phyloP scores from a whole-genome alignment of 495 filamentous ascomycete species.

The Aspergillus taichungensis region DNA sequence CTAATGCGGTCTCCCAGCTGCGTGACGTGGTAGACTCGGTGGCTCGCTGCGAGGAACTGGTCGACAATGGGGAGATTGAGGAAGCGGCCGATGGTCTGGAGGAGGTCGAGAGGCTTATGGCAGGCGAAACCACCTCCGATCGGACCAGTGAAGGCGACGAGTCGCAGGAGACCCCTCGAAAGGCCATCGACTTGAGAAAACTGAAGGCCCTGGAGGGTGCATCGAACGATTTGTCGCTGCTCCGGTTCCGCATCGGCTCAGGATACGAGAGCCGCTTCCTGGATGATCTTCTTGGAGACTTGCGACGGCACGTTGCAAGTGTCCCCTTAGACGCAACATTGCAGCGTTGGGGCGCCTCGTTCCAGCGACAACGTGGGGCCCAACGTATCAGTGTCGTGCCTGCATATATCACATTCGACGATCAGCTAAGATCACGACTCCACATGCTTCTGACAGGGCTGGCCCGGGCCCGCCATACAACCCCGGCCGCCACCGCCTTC shows the following conservation, averaged over 20 bases:
- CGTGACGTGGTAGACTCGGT: slow-evolving; percentile 68
- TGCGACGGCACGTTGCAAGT: slow-evolving; percentile 71
- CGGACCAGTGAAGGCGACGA: slow-evolving; percentile 16
- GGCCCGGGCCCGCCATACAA: slow-evolving; percentile 66
- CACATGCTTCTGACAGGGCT: slow-evolving; percentile 64
- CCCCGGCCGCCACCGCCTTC: slow-evolving; percentile 73
- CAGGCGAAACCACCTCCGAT: slow-evolving; percentile 47
- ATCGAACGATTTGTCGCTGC: slow-evolving; percentile 59
- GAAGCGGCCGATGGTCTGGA: slow-evolving; percentile 69
- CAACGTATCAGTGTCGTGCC: slow-evolving; percentile 60
- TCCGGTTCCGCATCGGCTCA: slow-evolving; percentile 76
- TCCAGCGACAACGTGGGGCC: slow-evolving; percentile 53
- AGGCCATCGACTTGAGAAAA: slow-evolving; percentile 59
- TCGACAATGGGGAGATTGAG: slow-evolving; percentile 74
- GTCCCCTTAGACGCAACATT: slow-evolving; percentile 66
- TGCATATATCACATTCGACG: slow-evolving; percentile 62
- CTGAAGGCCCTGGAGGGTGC: slow-evolving; percentile 76
- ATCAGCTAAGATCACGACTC: slow-evolving; percentile 58
- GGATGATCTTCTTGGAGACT: slow-evolving; percentile 65
- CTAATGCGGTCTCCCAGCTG: slow-evolving; percentile 75
- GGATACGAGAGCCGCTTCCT: slow-evolving; percentile 78
- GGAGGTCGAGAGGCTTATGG: slow-evolving; percentile 65
- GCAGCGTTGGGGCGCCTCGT: slow-evolving; percentile 62
- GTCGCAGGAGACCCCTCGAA: slow-evolving; percentile 14
- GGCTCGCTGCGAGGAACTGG: slow-evolving; percentile 64